These are phyloP conservation scores for Triticum dicoccoides DNA, from an alignment of 176 grass and related monocot species.

Conservation along the genomic window DNA sequence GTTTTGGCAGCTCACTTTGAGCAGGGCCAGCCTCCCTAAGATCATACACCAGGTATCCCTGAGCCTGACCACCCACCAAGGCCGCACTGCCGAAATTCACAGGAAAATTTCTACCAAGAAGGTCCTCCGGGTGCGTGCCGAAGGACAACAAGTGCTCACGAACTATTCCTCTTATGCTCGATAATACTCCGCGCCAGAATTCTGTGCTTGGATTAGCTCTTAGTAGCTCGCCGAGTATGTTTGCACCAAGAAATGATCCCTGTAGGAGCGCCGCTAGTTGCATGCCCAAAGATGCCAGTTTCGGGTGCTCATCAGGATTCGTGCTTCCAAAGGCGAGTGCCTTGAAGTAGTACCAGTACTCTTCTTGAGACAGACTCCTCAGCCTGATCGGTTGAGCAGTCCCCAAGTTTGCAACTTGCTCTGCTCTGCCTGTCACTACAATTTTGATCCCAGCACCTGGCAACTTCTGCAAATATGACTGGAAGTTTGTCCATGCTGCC, in stretches of 20 bases:
- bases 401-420: background rate
- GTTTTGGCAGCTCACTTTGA: conserved; percentile 9
- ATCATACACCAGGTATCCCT: conserved; percentile 23
- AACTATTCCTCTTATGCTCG: background rate
- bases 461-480: conserved; percentile 10
- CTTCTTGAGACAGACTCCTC: conserved; percentile 34
- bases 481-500: conserved; percentile 16
- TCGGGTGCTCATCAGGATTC: conserved; percentile 28
- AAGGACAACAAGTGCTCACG: background rate
- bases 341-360: conserved; percentile 47
- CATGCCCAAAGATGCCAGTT: conserved; percentile 25
- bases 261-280: conserved; percentile 25
- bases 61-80: background rate
- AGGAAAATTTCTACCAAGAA: conserved; percentile 18
- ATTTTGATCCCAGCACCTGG: conserved; percentile 20
- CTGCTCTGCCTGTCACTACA: conserved; percentile 2
- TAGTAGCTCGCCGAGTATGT: conserved; percentile 30
- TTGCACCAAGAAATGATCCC: conserved; percentile 36
- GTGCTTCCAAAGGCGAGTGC: conserved; percentile 37
- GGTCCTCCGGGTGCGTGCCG: conserved; percentile 11
- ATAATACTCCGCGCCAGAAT: conserved; percentile 16
- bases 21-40: conserved; percentile 3
- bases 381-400: conserved; percentile 35
- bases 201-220: conserved; percentile 18
- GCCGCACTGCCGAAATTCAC: background rate